phyloP scores from a whole-genome alignment of 495 filamentous ascomycete genomes.

The Penicillium cataractarum region DNA sequence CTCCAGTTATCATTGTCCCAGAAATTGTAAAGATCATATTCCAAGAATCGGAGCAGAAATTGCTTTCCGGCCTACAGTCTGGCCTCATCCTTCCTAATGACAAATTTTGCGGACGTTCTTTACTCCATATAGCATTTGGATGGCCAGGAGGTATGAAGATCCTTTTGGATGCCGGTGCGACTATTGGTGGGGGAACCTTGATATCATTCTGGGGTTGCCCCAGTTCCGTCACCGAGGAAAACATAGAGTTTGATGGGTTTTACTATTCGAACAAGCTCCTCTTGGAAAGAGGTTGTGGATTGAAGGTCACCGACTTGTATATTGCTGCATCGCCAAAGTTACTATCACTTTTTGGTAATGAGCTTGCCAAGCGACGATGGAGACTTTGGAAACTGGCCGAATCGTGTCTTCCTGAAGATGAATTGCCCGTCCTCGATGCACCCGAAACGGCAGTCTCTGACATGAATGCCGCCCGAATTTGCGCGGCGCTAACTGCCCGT shows the following conservation, averaged over 20 bases:
- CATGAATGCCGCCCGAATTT: not conserved
- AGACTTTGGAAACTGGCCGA: not conserved
- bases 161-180: not conserved
- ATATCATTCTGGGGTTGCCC: not conserved
- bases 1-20: not conserved
- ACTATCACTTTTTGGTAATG: not conserved
- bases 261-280: not conserved
- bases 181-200: not conserved
- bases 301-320: not conserved
- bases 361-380: not conserved
- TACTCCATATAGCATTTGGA: conserved; percentile 3
- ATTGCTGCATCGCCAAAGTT: not conserved
- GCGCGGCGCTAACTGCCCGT: not conserved
- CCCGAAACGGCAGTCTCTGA: not conserved
- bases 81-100: not conserved
- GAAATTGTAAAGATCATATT: not conserved
- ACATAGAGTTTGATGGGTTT: not conserved
- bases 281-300: not conserved
- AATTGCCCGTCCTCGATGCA: not conserved
- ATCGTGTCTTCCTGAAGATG: not conserved
- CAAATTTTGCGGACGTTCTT: not conserved
- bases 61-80: not conserved
- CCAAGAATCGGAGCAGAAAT: not conserved
- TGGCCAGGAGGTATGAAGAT: not conserved
- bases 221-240: not conserved